Percentiles rank a stretch among this genome's conserved stretches.
phyloP scores from a whole-genome alignment of 805 yeast species.

The Pichia heedii region DNA sequence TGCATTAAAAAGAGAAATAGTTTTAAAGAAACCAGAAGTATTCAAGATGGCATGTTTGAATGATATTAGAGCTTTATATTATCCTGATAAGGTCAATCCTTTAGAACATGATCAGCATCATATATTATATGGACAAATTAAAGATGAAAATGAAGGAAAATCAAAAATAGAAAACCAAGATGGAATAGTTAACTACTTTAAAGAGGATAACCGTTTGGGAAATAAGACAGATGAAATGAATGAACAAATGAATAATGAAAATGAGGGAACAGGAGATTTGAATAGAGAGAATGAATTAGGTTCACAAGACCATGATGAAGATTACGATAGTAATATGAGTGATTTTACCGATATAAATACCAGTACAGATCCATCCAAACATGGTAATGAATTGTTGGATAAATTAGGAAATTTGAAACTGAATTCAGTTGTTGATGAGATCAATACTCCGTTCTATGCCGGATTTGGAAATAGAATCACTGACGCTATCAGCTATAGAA shows the following conservation, averaged over 20 bases:
- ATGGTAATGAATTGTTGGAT: neutral
- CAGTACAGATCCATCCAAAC: conserved; percentile 10
- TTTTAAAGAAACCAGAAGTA: conserved; percentile 92
- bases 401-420: conserved; percentile 1
- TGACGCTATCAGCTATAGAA: conserved; percentile 89
- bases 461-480: conserved; percentile 97
- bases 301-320: neutral
- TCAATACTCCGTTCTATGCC: conserved; percentile 78
- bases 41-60: conserved; percentile 95
- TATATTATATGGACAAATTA: neutral
- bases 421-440: conserved; percentile 23
- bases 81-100: conserved; percentile 5
- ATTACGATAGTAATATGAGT: neutral
- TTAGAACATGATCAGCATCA: conserved; percentile 2
- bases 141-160: neutral
- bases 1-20: conserved; percentile 85
- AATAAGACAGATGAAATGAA: neutral
- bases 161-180: neutral
- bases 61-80: conserved; percentile 70
- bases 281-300: conserved; percentile 2
- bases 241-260: neutral
- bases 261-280: neutral
- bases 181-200: too few relatives aligned
- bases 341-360: conserved; percentile 17
- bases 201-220: neutral